Conservation (phyloP, 495 filamentous ascomycete genomes). For the Neurospora cerealis region DNA sequence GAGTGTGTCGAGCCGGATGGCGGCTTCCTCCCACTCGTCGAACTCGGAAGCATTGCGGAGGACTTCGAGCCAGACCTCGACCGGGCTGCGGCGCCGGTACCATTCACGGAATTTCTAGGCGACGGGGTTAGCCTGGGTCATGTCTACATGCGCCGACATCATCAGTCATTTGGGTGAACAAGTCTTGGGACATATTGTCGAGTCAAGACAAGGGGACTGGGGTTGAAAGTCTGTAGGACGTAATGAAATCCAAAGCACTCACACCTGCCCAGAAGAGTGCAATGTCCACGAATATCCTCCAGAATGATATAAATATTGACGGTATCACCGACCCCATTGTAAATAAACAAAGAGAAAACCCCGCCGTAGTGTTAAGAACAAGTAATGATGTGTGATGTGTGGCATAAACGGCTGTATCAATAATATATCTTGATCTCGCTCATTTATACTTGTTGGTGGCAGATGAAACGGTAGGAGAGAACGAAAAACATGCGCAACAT, state of each 20-base stretch:
- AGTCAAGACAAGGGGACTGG: background rate
- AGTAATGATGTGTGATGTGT: background rate
- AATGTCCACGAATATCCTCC: conserved; percentile 51
- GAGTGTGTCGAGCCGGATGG: conserved; percentile 67
- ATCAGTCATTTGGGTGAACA: background rate
- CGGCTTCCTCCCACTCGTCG: conserved; percentile 77
- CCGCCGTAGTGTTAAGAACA: background rate
- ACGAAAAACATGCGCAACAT: background rate
- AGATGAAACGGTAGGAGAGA: background rate
- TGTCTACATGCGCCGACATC: background rate
- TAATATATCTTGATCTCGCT: background rate
- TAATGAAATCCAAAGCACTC: conserved; percentile 14
- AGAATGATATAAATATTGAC: conserved; percentile 31
- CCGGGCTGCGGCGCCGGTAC: conserved; percentile 43
- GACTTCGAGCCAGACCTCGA: conserved; percentile 43
- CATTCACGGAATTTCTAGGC: conserved; percentile 21
- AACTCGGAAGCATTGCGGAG: conserved; percentile 57
- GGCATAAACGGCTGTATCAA: background rate
- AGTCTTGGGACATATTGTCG: conserved; percentile 1
- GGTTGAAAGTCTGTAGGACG: background rate
- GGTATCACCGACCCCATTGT: conserved; percentile 22
- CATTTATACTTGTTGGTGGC: background rate
- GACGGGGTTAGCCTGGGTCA: background rate
- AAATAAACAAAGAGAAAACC: background rate
- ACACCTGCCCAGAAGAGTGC: conserved; percentile 56